phyloP scores from a whole-genome alignment of 331 rosid genomes.

The Saraca asoca region DNA sequence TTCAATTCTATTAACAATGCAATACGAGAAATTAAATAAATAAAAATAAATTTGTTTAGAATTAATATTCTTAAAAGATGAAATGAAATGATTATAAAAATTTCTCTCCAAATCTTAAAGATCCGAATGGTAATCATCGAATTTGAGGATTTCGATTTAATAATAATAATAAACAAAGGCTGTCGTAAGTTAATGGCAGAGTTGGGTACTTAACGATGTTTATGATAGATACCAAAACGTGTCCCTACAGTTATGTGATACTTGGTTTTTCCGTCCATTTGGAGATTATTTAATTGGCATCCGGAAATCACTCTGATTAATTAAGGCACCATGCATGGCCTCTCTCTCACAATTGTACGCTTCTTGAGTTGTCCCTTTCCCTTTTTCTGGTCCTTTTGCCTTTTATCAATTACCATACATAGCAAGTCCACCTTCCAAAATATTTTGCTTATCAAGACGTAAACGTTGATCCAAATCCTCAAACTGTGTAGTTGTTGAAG shows the following conservation, averaged over 20 bases:
- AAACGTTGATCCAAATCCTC: conserved; percentile 34
- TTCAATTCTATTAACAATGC: no score
- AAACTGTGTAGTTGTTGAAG: background rate
- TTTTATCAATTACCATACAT: background rate
- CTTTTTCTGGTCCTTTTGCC: background rate
- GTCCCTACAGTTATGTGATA: conserved; percentile 34
- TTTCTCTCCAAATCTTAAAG: no score
- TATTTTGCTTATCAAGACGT: conserved; percentile 16
- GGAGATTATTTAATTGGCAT: conserved; percentile 41
- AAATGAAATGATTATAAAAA: no score
- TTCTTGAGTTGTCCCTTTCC: conserved; percentile 15
- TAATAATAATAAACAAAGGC: no score
- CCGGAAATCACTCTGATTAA: conserved; percentile 42
- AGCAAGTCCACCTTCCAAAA: conserved; percentile 1
- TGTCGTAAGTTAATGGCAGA: conserved; percentile 14
- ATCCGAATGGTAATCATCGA: no score
- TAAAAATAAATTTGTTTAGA: no score
- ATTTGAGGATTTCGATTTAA: no score
- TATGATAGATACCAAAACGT: background rate
- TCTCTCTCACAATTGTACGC: background rate
- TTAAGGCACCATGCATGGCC: conserved; percentile 42
- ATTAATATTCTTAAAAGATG: no score
- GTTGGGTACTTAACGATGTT: no score
- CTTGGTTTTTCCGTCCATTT: conserved; percentile 60
- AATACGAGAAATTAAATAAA: no score